A percentile compares a stretch with the other conserved stretches of the same genome.
Evolutionary conservation across 192 early-diverging fungal genomes (phyloP).

Genomic region (Coemansia sp.): DNA sequence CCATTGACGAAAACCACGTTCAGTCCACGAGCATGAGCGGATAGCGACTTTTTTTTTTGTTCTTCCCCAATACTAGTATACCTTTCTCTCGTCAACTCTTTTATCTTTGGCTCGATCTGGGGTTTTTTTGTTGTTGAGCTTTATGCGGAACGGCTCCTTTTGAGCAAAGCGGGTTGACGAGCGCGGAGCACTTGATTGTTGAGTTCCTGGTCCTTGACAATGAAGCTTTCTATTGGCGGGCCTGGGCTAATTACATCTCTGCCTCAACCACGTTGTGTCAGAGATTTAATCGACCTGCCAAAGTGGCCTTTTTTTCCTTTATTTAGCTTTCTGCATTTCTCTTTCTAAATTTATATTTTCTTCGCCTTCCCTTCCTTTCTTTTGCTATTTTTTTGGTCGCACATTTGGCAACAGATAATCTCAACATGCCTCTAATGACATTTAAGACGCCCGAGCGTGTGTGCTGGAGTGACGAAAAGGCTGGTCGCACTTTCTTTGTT

Average conservation of each 20-base stretch:
- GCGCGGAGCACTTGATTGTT: not conserved
- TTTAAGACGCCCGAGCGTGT: constrained; percentile 57
- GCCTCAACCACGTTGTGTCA: not conserved
- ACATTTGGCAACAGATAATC: not conserved
- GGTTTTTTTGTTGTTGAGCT: not conserved
- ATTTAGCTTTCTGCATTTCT: constrained; percentile 1
- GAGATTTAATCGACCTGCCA: not conserved
- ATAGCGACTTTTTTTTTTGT: not conserved
- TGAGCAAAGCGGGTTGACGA: not conserved
- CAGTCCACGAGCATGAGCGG: constrained; percentile 41
- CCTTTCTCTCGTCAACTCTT: not conserved
- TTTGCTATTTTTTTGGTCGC: not conserved
- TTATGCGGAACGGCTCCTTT: not conserved
- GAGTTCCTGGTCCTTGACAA: not conserved
- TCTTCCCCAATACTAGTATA: not conserved
- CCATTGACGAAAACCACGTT: constrained; percentile 69
- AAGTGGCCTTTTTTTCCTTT: not conserved
- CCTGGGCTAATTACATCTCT: constrained; percentile 8
- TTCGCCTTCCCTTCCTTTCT: not conserved
- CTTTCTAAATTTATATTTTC: constrained; percentile 4
- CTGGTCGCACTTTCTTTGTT: constrained; percentile 44
- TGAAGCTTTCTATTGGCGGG: not conserved
- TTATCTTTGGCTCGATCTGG: not conserved
- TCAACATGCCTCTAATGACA: constrained; percentile 40
- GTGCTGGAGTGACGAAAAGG: constrained; percentile 48